Evolutionary conservation across 2,329 filamentous ascomycete species (phyloP).

Genomic region (Ustulina deusta): DNA sequence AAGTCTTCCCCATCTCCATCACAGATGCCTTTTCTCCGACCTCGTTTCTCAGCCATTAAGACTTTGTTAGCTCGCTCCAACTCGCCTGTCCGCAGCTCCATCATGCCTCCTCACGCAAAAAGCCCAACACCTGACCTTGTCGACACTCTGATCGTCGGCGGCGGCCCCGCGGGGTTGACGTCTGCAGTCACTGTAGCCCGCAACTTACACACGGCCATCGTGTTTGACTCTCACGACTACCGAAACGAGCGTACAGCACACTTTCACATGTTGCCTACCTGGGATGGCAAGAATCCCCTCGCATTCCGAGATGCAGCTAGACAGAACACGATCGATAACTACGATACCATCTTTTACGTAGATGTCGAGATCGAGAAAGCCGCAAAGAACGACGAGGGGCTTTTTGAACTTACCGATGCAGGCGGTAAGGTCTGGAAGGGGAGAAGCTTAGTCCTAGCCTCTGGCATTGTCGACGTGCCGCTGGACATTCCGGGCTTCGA

Average conservation of each 20-base stretch:
- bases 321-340: slow-evolving; percentile 9
- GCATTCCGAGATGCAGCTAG: slow-evolving; percentile 19
- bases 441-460: slow-evolving; percentile 66
- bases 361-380: slow-evolving; percentile 25
- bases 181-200: slow-evolving; percentile 21
- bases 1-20: no score
- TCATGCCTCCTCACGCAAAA: no score
- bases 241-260: slow-evolving; percentile 24
- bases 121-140: no score
- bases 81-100: no score
- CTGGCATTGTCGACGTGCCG: slow-evolving; percentile 62
- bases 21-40: no score
- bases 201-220: slow-evolving; percentile 16
- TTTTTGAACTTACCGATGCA: slow-evolving; percentile 52
- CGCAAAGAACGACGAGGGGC: slow-evolving; percentile 16
- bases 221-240: slow-evolving; percentile 31
- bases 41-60: no score
- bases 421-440: slow-evolving; percentile 58
- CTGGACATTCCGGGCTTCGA: slow-evolving; percentile 64
- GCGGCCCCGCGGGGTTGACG: slow-evolving; percentile 15
- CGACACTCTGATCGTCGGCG: slow-evolving; percentile 31
- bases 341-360: slow-evolving; percentile 23
- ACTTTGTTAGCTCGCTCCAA: no score
- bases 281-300: slow-evolving; percentile 33
- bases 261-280: slow-evolving; percentile 34